Conservation (phyloP, 2,329 filamentous ascomycete genomes). For the Aspergillus amoenus region DNA sequence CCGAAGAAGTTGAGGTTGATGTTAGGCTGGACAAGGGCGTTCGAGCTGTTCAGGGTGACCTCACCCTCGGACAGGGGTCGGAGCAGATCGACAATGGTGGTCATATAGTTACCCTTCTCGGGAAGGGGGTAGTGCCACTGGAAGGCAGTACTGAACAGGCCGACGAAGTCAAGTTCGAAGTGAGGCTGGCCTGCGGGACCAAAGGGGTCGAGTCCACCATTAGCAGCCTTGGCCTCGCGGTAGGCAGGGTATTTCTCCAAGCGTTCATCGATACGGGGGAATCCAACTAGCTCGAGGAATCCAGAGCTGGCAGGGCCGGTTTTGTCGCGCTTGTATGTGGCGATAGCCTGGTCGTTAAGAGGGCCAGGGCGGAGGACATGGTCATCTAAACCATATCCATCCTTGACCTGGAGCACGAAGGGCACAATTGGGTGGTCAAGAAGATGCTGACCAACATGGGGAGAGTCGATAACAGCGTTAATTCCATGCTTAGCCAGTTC, state of each 20-base stretch:
- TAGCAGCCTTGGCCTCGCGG: slow-evolving; percentile 41
- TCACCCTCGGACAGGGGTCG: slow-evolving; percentile 45
- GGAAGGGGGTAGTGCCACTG: slow-evolving; percentile 51
- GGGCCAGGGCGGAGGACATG: slow-evolving; percentile 39
- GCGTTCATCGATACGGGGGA: slow-evolving; percentile 31
- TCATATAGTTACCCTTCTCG: slow-evolving; percentile 51
- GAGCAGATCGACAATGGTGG: slow-evolving; percentile 56
- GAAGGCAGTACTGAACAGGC: slow-evolving; percentile 56
- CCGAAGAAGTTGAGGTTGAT: slow-evolving; percentile 49
- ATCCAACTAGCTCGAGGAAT: slow-evolving; percentile 54
- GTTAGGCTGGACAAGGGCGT: slow-evolving; percentile 32
- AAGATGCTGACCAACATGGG: slow-evolving; percentile 33
- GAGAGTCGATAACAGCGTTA: slow-evolving; percentile 31
- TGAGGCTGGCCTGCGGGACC: slow-evolving; percentile 58
- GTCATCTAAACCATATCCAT: slow-evolving; percentile 42
- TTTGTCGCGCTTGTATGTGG: slow-evolving; percentile 39
- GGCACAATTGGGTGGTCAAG: slow-evolving; percentile 44
- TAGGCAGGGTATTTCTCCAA: slow-evolving; percentile 48
- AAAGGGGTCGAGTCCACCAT: slow-evolving; percentile 53
- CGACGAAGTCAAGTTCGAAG: slow-evolving; percentile 63
- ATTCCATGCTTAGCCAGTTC: slow-evolving; percentile 39
- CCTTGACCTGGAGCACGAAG: slow-evolving; percentile 44
- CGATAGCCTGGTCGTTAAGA: slow-evolving; percentile 31
- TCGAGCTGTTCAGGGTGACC: slow-evolving; percentile 42
- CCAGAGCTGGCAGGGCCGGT: slow-evolving; percentile 43